phyloP scores from a whole-genome alignment of 2,329 filamentous ascomycete genomes.

The Microsporum ferrugineum region DNA sequence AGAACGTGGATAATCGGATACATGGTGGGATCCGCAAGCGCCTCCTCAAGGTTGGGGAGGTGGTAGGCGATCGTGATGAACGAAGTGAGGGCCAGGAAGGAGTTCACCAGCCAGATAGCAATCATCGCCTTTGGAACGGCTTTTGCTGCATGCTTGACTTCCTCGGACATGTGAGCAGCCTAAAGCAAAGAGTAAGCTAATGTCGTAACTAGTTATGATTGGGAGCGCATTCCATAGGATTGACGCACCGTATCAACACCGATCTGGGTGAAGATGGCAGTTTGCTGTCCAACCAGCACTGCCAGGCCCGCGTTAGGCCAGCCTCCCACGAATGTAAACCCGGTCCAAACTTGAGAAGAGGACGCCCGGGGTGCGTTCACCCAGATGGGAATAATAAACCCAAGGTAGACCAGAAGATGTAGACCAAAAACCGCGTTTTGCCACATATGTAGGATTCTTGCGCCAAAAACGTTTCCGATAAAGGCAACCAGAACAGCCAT shows the following conservation, averaged over 20 bases:
- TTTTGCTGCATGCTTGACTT: slow-evolving; percentile 37
- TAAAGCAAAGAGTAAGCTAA: background rate
- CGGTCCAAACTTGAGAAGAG: slow-evolving; percentile 24
- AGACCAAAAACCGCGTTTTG: slow-evolving; percentile 41
- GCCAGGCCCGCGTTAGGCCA: slow-evolving; percentile 29
- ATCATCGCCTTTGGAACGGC: slow-evolving; percentile 40
- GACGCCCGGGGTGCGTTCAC: slow-evolving; percentile 20
- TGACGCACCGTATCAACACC: slow-evolving; percentile 20
- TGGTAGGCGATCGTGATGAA: slow-evolving; percentile 34
- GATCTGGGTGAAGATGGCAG: slow-evolving; percentile 21
- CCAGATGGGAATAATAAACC: slow-evolving; percentile 29
- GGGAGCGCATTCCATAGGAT: background rate
- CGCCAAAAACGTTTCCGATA: slow-evolving; percentile 36
- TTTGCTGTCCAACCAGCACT: slow-evolving; percentile 28
- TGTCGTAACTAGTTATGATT: background rate
- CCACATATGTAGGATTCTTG: slow-evolving; percentile 36
- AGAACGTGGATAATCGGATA: slow-evolving; percentile 44
- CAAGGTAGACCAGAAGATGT: slow-evolving; percentile 37
- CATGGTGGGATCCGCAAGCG: slow-evolving; percentile 31
- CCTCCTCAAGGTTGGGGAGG: slow-evolving; percentile 30
- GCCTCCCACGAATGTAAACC: slow-evolving; percentile 27
- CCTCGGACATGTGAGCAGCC: slow-evolving; percentile 34
- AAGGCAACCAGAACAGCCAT: slow-evolving; percentile 32
- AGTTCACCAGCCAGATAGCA: slow-evolving; percentile 38
- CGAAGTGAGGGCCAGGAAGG: slow-evolving; percentile 32